Evolutionary conservation across 768 basidiomycete species (phyloP), one percentile per base, ranked within the genome.

Genomic region (Pilatotrama ljubarskyi): DNA sequence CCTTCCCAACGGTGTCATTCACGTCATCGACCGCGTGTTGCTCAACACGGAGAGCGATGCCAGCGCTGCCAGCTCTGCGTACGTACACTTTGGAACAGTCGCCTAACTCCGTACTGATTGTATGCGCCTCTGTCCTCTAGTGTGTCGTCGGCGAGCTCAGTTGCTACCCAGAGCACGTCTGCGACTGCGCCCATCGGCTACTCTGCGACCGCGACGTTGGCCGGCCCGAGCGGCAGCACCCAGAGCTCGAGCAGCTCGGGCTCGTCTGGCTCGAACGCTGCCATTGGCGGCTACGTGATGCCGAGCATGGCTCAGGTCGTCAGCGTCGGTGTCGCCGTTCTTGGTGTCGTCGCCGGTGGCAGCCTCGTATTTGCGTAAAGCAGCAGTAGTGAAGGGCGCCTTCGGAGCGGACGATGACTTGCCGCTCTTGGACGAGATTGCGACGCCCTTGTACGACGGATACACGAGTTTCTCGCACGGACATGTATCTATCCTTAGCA

Each of bases 1-100:
- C 64, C 70, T 82, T 24, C 68, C 77, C 17, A 91, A 91, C 62
- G 90, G 89, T 46, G 90, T 91, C 41, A 70, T 88, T 9, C 88
- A 91, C 69, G 69, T 86, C 41, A 79, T 88, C 59, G 76, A 86
- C 63, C 64, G 73, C 17, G 82, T 86, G 10, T 75, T 89, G 32
- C 41, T 82, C 15, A 78, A 84, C 69, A 73, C 76, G 3, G 69
- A 77, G 7, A 64, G 59, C 2, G 72, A 87, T 66, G 44, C 75
- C 9, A 63, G 64, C 5, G 79, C 77, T 0, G 87, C 85, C 5
- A 76, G 71, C 46, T 77, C 80, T 56, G 85, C 84, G 84, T 87
- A 68, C 68, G 83, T 77, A 22, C 42, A 15, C 36, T 51, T 48
- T 25, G 10, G 5, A 14, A 11, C 38, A 10, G 44, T 14, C 41